Evolutionary conservation across 352 stramenopile species (phyloP).

Genomic region (Phytopythium sindhum): DNA sequence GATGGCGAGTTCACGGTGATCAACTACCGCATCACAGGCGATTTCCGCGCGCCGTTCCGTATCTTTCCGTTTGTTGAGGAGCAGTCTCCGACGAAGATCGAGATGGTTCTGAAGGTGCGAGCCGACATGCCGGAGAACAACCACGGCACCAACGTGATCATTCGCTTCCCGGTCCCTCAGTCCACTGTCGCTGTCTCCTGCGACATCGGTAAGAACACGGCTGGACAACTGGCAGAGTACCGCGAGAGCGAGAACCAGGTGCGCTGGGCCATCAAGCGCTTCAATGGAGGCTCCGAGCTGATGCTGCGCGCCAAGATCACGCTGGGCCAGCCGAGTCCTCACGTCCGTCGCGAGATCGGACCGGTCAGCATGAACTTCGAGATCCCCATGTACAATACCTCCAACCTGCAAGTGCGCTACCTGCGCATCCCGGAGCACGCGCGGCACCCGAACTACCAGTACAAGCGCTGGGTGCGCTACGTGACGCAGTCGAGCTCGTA

Average conservation of each 20-base stretch:
- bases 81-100: conserved; percentile 92
- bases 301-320: conserved; percentile 94
- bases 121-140: conserved; percentile 93
- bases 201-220: conserved; percentile 73
- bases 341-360: conserved; percentile 92
- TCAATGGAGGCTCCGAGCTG: conserved; percentile 93
- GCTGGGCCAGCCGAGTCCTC: conserved; percentile 66
- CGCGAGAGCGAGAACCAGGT: conserved; percentile 93
- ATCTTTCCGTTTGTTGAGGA: conserved; percentile 98
- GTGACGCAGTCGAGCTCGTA: conserved; percentile 98
- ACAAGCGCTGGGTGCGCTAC: conserved; percentile 99
- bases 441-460: conserved; percentile 95
- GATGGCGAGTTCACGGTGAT: conserved; percentile 88
- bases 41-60: conserved; percentile 97
- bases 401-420: conserved; percentile 97
- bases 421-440: conserved; percentile 96
- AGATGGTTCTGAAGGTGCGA: conserved; percentile 91
- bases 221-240: conserved; percentile 93
- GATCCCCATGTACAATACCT: conserved; percentile 99
- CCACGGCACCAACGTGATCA: conserved; percentile 96
- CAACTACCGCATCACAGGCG: conserved; percentile 97
- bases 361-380: conserved; percentile 99
- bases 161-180: conserved; percentile 93
- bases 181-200: conserved; percentile 77
- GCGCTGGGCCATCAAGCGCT: conserved; percentile 96